Evolutionary conservation across 2,329 filamentous ascomycete genomes (phyloP).

Genomic region (Hypoxylon sp.): DNA sequence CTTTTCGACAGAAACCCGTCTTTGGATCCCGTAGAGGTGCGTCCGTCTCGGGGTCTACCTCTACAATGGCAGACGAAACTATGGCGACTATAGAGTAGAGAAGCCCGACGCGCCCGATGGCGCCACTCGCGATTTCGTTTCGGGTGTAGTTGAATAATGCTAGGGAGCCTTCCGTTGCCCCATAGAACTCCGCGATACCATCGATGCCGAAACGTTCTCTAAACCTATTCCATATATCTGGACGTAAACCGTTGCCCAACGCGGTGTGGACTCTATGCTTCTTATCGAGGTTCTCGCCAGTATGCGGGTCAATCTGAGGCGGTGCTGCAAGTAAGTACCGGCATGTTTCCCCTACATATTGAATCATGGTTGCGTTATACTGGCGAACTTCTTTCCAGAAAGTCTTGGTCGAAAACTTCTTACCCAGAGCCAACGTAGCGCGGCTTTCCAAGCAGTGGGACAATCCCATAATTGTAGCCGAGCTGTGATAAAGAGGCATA

Average conservation of each 20-base stretch:
- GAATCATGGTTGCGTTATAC: constrained; percentile 80
- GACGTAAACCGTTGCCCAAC: constrained; percentile 87
- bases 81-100: constrained; percentile 71
- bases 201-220: constrained; percentile 84
- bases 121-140: constrained; percentile 82
- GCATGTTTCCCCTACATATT: constrained; percentile 91
- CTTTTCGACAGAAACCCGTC: constrained; percentile 77
- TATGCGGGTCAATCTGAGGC: constrained; percentile 72
- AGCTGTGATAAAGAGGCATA: constrained; percentile 92
- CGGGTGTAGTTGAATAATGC: constrained; percentile 80
- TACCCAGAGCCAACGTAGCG: constrained; percentile 78
- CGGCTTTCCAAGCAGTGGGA: constrained; percentile 71
- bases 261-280: constrained; percentile 81
- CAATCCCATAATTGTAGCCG: constrained; percentile 80
- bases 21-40: constrained; percentile 75
- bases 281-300: constrained; percentile 78
- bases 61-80: constrained; percentile 70
- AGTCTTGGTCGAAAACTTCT: constrained; percentile 81
- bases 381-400: constrained; percentile 85
- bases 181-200: constrained; percentile 85
- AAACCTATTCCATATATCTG: constrained; percentile 88
- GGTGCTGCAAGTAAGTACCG: constrained; percentile 83
- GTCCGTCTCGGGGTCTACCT: constrained; percentile 80
- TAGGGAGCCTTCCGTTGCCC: constrained; percentile 79
- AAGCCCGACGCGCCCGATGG: constrained; percentile 80